Evolutionary conservation across 2,329 filamentous ascomycete species (phyloP), one percentile per base, ranked within the genome.

Genomic region (Aureobasidium musti): DNA sequence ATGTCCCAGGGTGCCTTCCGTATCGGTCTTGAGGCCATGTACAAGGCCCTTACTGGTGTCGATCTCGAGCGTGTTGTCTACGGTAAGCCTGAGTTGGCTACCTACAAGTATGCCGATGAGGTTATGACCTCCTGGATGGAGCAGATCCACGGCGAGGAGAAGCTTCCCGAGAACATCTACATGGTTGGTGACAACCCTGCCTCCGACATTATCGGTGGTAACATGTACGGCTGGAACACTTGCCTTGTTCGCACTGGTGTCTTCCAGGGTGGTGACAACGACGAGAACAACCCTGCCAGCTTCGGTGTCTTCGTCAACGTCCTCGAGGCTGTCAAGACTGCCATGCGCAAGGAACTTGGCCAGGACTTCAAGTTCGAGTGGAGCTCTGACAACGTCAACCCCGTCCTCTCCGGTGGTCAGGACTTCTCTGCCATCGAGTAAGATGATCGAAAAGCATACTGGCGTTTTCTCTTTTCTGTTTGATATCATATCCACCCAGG

Each of bases 191-290:
- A 91, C 78, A 91, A 91, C 80, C 89, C 88, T 7, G 86, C 87
- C 30, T 89, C 87, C 30, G 89, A 91, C 75, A 91, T 91, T 73
- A 83, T 89, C 70, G 89, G 89, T 69, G 89, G 89, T 69, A 92
- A 92, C 83, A 89, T 88, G 84, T 91, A 92, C 77, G 88, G 88
- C 68, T 92, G 89, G 90, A 92, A 92, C 79, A 91, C 89, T 3
- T 91, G 89, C 74, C 79, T 92, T 65, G 89, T 92, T 66, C 86
- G 89, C 74, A 92, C 89, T 0, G 90, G 90, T 79, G 89, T 92
- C 56, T 91, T 89, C 84, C 88, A 91, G 79, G 89, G 89, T 69
- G 88, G 86, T 21, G 88, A 87, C 67, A 92, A 92, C 74, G 90
- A 92, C 74, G 83, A 88, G 77, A 82, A 91, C 79, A 92, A 91